Evolutionary conservation across 2,329 filamentous ascomycete species (phyloP), one percentile per base, ranked within the genome.

Genomic region (Cladosporium colombiae): DNA sequence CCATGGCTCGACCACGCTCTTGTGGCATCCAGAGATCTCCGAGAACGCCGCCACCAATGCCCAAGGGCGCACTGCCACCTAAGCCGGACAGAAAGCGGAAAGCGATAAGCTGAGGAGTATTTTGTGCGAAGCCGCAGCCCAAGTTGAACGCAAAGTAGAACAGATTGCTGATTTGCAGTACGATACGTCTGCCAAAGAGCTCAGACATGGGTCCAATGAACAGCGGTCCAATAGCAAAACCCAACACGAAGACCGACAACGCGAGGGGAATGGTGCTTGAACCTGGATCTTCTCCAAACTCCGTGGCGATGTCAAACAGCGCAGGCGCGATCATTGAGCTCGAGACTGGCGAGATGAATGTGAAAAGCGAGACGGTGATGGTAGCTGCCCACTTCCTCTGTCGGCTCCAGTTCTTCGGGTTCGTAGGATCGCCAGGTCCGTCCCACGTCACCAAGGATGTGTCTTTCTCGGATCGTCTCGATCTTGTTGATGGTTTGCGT

Each of bases 1-100:
- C 83, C 65, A 90, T 85, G 3, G 87, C 85, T 68, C 82, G 83
- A 3, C 88, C 88, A 68, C 88, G 83, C 74, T 90, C 81, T 71
- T 89, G 87, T 0, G 87, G 80, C 14, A 75, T 77, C 78, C 86
- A 90, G 29, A 84, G 81, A 72, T 90, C 88, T 63, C 82, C 81
- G 2, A 77, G 68, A 3, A 77, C 74, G 66, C 76, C 77, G 35
- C 75, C 77, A 35, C 76, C 76, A 49, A 78, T 74, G 37, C 77
- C 76, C 16, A 78, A 70, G 5, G 77, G 77, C 16, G 77, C 77
- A 64, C 73, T 75, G 11, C 76, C 77, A 25, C 77, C 77, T 1
- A 79, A 70, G 65, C 77, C 77, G 52, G 75, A 74, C 50, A 79
- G 69, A 66, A 79, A 78, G 8, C 77, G 76, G 66, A 78, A 78